Conservation (phyloP, 2,329 filamentous ascomycete genomes). For the Fusarium buxicola region DNA sequence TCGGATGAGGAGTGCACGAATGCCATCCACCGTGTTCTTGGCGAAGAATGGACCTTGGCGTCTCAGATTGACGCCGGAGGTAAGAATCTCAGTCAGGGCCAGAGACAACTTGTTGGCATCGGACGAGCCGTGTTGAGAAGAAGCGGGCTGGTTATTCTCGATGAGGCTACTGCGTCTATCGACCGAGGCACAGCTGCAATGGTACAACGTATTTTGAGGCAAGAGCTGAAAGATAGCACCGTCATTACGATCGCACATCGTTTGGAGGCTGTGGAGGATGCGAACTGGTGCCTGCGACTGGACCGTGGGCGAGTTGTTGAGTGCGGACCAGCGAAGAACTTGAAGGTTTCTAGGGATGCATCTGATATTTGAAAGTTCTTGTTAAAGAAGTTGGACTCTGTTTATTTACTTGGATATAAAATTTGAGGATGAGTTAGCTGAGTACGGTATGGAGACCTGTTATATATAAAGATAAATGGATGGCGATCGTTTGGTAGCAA, state of each 20-base stretch:
- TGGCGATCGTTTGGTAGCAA: too few species aligned
- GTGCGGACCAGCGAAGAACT: conserved; percentile 55
- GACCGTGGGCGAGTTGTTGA: conserved; percentile 64
- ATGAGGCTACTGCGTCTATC: conserved; percentile 74
- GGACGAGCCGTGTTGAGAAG: conserved; percentile 69
- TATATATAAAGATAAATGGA: too few species aligned
- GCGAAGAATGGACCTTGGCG: conserved; percentile 58
- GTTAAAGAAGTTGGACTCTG: neutral
- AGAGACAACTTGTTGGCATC: conserved; percentile 71
- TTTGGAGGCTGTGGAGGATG: conserved; percentile 70
- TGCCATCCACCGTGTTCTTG: conserved; percentile 70
- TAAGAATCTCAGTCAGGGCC: conserved; percentile 71
- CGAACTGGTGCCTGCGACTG: conserved; percentile 65
- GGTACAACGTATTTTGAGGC: conserved; percentile 68
- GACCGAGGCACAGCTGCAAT: conserved; percentile 68
- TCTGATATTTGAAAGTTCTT: neutral
- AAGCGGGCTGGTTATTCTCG: conserved; percentile 71
- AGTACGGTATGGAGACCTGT: too few species aligned
- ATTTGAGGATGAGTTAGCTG: too few species aligned
- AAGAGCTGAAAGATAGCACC: conserved; percentile 66
- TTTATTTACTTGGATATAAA: too few species aligned
- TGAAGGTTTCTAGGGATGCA: neutral
- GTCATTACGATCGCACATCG: conserved; percentile 76
- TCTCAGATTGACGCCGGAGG: conserved; percentile 69
- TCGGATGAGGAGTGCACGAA: conserved; percentile 62